Evolutionary conservation across 148 eudicot genomes (phyloP).

Genomic region (Rhododendron kiyosumense): DNA sequence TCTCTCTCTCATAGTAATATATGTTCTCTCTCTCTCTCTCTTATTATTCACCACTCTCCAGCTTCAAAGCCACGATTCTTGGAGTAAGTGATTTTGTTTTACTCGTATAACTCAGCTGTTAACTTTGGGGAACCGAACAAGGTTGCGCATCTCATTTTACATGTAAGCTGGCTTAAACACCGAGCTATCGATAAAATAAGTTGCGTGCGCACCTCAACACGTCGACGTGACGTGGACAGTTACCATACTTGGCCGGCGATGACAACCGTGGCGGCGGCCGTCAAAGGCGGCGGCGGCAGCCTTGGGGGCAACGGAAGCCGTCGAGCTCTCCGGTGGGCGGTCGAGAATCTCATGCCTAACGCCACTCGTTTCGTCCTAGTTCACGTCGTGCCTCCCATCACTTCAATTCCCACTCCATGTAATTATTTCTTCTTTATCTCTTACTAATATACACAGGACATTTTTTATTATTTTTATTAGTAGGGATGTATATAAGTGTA

Average conservation of each 20-base stretch:
- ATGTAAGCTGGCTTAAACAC: no score
- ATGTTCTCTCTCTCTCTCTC: no score
- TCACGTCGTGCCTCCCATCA: constrained; percentile 62
- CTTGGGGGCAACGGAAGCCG: constrained; percentile 60
- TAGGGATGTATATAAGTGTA: not conserved
- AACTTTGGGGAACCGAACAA: no score
- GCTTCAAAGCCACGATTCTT: not conserved
- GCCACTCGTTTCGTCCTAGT: constrained; percentile 53
- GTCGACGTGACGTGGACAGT: not conserved
- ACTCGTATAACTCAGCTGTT: no score
- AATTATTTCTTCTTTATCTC: not conserved
- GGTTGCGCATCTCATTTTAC: no score
- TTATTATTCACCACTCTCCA: not conserved
- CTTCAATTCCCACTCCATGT: constrained; percentile 62
- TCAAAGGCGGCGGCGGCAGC: constrained; percentile 31
- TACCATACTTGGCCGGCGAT: constrained; percentile 10
- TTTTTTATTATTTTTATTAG: not conserved
- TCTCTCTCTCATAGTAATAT: no score
- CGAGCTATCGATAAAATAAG: not conserved
- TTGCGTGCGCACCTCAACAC: no score
- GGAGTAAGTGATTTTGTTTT: not conserved
- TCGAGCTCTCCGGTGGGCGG: constrained; percentile 74
- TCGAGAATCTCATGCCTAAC: constrained; percentile 41
- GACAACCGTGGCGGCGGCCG: constrained; percentile 70
- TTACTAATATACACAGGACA: not conserved